Evolutionary conservation across 176 grass and related monocot genomes (phyloP).

Genomic region (Phyllostachys edulis): DNA sequence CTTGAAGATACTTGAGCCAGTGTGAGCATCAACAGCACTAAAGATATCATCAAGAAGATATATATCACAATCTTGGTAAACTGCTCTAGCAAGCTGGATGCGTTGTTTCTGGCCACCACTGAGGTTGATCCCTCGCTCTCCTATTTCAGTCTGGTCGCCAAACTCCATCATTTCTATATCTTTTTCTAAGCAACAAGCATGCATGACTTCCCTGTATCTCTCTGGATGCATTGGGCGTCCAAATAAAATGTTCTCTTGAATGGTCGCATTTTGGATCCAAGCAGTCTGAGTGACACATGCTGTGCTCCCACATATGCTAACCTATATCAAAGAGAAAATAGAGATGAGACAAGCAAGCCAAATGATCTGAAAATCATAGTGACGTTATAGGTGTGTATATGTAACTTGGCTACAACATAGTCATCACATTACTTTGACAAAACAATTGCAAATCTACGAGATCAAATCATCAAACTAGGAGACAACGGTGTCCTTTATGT

Average conservation of each 20-base stretch:
- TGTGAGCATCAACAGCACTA: slow-evolving; percentile 77
- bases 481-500: not conserved
- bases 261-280: slow-evolving; percentile 72
- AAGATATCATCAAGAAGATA: slow-evolving; percentile 84
- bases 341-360: not conserved
- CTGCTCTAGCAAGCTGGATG: slow-evolving; percentile 69
- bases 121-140: slow-evolving; percentile 74
- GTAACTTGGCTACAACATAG: not conserved
- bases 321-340: slow-evolving; percentile 37
- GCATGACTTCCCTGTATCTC: slow-evolving; percentile 46
- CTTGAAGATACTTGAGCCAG: slow-evolving; percentile 72
- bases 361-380: not conserved
- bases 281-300: slow-evolving; percentile 66
- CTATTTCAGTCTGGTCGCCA: slow-evolving; percentile 76
- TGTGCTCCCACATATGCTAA: slow-evolving; percentile 57
- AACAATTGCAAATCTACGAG: not conserved
- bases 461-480: not conserved
- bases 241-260: slow-evolving; percentile 76
- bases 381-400: not conserved
- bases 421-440: not conserved
- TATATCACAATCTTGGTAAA: slow-evolving; percentile 76
- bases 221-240: slow-evolving; percentile 49
- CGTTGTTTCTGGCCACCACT: slow-evolving; percentile 78
- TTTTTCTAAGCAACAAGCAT: slow-evolving; percentile 58
- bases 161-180: slow-evolving; percentile 87